These are phyloP conservation scores for Trametes sanguinea DNA, from an alignment of 768 basidiomycete species.

Conservation along the genomic window DNA sequence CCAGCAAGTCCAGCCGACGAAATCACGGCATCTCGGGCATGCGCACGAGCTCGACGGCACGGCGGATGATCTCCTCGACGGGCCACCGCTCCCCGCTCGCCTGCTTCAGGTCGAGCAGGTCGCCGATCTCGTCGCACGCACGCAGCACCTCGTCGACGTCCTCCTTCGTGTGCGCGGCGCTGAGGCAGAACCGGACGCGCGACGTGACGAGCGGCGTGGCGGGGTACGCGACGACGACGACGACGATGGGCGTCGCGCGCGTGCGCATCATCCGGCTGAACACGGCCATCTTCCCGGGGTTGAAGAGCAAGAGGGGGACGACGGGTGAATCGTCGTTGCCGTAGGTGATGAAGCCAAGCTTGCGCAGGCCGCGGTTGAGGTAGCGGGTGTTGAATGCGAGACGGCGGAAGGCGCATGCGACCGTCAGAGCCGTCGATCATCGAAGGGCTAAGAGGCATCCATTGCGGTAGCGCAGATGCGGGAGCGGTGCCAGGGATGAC, in stretches of 20 bases:
- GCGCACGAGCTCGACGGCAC: constrained; percentile 75
- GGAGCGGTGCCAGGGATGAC: constrained; percentile 73
- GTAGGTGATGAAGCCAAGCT: constrained; percentile 96
- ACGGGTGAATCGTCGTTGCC: constrained; percentile 91
- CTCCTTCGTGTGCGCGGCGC: constrained; percentile 94
- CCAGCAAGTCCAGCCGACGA: neutral
- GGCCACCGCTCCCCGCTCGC: constrained; percentile 72
- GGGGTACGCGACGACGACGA: constrained; percentile 89
- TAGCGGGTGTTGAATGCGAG: constrained; percentile 96
- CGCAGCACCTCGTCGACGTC: constrained; percentile 85
- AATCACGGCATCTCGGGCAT: constrained; percentile 33
- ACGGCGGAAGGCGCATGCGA: constrained; percentile 76
- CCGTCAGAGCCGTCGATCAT: constrained; percentile 88
- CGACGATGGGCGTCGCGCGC: constrained; percentile 76
- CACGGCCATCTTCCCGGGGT: constrained; percentile 90
- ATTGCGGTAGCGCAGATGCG: constrained; percentile 63
- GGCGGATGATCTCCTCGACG: constrained; percentile 68
- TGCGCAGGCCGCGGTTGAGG: constrained; percentile 80
- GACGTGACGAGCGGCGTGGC: constrained; percentile 88
- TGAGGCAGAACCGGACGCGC: constrained; percentile 92
- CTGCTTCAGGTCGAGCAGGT: constrained; percentile 88
- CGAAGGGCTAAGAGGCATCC: constrained; percentile 72
- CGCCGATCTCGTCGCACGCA: constrained; percentile 92
- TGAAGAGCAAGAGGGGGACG: constrained; percentile 88
- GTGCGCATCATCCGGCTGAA: constrained; percentile 87